phyloP scores from a whole-genome alignment of 2,329 filamentous ascomycete genomes.

The Aspergillus ruber region DNA sequence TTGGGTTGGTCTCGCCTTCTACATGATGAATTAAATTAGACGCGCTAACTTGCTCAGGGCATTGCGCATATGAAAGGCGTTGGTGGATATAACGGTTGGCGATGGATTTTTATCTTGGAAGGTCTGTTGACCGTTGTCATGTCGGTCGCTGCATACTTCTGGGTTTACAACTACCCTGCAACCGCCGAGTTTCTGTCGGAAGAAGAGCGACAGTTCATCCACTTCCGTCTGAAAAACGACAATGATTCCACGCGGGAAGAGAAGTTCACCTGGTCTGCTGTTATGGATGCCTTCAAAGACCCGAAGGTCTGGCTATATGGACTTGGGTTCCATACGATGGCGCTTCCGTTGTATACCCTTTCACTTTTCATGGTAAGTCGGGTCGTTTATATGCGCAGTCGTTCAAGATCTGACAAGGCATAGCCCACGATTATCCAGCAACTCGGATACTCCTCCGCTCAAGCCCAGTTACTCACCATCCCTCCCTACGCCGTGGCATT shows the following conservation, averaged over 20 bases:
- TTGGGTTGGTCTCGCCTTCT: conserved; percentile 15
- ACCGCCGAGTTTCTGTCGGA: conserved; percentile 36
- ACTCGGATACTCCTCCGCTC: conserved; percentile 35
- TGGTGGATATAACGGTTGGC: conserved; percentile 50
- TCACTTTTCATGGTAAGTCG: conserved; percentile 29
- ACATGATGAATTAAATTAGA: background rate
- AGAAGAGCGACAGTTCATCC: conserved; percentile 54
- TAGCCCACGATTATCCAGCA: conserved; percentile 34
- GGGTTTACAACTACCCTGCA: conserved; percentile 37
- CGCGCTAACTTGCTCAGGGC: conserved; percentile 17
- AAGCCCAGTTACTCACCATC: conserved; percentile 52
- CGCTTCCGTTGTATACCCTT: conserved; percentile 47
- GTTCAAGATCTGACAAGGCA: background rate
- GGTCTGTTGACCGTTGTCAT: conserved; percentile 63
- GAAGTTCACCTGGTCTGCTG: conserved; percentile 61
- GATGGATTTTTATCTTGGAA: conserved; percentile 63
- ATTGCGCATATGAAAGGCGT: conserved; percentile 45
- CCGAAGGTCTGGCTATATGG: conserved; percentile 69
- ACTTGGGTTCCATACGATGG: conserved; percentile 65
- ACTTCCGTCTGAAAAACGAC: conserved; percentile 58
- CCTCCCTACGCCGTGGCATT: conserved; percentile 61
- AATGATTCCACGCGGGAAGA: conserved; percentile 65
- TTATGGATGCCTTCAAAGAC: conserved; percentile 58
- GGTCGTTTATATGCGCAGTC: background rate
- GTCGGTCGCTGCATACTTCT: conserved; percentile 31